Conservation (phyloP, 495 filamentous ascomycete genomes). For the Opeltia flavorubescens region DNA sequence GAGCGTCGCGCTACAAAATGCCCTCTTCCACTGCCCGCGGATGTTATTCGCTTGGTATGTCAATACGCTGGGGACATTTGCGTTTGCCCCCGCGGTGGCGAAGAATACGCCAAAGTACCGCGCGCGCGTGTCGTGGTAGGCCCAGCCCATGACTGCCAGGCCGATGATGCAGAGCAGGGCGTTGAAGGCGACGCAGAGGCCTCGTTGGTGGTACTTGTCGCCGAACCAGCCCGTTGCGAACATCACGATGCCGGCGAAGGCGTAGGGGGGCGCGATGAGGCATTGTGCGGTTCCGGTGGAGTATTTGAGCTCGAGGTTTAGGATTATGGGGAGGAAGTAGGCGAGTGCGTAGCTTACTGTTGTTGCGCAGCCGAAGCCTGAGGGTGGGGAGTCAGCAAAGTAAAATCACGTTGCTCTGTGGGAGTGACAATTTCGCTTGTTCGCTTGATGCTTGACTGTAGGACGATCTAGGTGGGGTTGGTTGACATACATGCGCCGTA, state of each 20-base stretch:
- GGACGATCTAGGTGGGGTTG: background rate
- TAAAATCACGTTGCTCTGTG: background rate
- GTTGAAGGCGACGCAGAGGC: conserved; percentile 32
- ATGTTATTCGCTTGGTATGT: conserved; percentile 55
- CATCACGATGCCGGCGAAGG: conserved; percentile 43
- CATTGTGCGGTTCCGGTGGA: conserved; percentile 36
- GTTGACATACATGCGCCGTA: background rate
- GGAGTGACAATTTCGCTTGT: background rate
- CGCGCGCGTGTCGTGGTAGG: conserved; percentile 26
- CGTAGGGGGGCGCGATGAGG: conserved; percentile 26
- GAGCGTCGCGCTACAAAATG: conserved; percentile 41
- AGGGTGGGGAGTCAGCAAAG: conserved; percentile 26
- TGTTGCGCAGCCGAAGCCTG: conserved; percentile 32
- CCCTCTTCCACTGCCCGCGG: conserved; percentile 52
- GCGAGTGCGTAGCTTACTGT: conserved; percentile 45
- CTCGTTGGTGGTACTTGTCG: conserved; percentile 43
- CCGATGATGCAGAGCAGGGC: conserved; percentile 42
- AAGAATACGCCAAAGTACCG: conserved; percentile 55
- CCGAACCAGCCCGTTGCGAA: conserved; percentile 34
- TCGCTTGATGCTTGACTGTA: background rate
- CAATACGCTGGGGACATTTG: conserved; percentile 43
- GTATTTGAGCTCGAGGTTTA: conserved; percentile 44
- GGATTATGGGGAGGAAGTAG: conserved; percentile 46
- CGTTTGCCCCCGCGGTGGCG: conserved; percentile 42
- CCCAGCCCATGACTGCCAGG: conserved; percentile 40